Base-by-base conservation (phyloP, 2,329 filamentous ascomycete species). In the Ambrosiella beaveri region DNA sequence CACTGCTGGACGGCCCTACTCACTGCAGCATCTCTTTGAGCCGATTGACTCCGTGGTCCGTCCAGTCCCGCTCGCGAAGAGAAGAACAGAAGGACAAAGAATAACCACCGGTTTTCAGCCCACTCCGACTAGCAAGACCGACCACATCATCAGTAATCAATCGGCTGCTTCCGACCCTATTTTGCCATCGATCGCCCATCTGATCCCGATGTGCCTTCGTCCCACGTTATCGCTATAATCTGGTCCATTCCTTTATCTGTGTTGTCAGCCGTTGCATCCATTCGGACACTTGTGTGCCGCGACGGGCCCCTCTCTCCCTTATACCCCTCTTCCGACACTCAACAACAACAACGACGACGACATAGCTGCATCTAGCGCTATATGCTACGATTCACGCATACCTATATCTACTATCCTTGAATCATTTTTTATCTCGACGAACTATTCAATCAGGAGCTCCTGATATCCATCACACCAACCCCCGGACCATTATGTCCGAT, bases 401-500 rank as follows among this genome's bases (percentile, higher is more conserved):
- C 27, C 2, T 27, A 27, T 27, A 27, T 27, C 27, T 27, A 27
- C 27, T 27, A 27, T 27, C 27, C 27, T 27, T 27, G 27, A 27
- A 27, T 27, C 27, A 27, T 3, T 27, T 27, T 27, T 27, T 27
- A 6, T 17, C 44, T n/a, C 44, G 44, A 47, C 44, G 3, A 13
- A 13, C 13, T 13, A 17, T 47, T 47, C 13, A 47, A 17, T 17
- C 19, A 47, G 19, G 44, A 47, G 13, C 13, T 15, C 44, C 44
- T 47, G 3, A 17, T 13, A 13, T 17, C 13, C 4, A 17, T 17
- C 44, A 17, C n/a, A 13, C 15, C n/a, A 47, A 15, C 44, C 3
- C n/a, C 13, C 47, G 27, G 19, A 51, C 35, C 19, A 35, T 62
- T 66, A 82, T 82, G 78, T 75, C 77, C 65, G 78, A 81, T 66